Evolutionary conservation across 1,284 basidiomycete species (phyloP), one percentile per base, ranked within the genome.

Genomic region (Sparassis latifolia): DNA sequence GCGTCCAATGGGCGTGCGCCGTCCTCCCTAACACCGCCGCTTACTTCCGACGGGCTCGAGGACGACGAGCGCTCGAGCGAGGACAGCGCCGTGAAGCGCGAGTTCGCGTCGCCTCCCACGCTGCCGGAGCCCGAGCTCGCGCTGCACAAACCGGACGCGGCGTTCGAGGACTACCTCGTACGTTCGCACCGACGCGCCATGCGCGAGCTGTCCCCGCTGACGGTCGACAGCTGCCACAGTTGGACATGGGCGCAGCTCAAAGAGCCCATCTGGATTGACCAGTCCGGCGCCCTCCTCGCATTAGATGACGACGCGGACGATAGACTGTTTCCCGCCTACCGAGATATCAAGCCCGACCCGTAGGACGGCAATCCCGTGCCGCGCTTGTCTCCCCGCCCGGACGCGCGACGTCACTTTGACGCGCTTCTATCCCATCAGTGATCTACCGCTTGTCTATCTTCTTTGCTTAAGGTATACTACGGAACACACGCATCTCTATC

Each of bases 41-140:
- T 70, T 40, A 73, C 70, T 0, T 64, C 69, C 20, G 70, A 74
- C 50, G 63, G 69, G 35, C 12, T 12, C 35, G 28, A 42, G 31
- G 71, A 72, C 55, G 66, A 55, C 52, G 60, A 20, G 6, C 45
- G 47, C 7, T 43, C 48, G 2, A 39, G 41, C 45, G 44, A 38
- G 31, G 42, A 9, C 44, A 41, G 37, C 10, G 27, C 30, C 32
- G 28, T 46, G 52, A 47, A 47, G 42, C 51, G 52, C 37, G 47
- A 51, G 44, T 51, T 51, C 10, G 33, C 55, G 32, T 29, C 10
- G 29, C 30, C 42, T 32, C 33, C 33, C 9, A 45, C 31, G 33
- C 47, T 33, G 49, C 53, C 33, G 44, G 45, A 42, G 35, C 55
- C 37, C 47, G 47, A 33, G 44, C 54, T 20, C 37, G 42, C 50